Base-by-base conservation (phyloP, 805 yeast genomes). In the Metschnikowia anglica region DNA sequence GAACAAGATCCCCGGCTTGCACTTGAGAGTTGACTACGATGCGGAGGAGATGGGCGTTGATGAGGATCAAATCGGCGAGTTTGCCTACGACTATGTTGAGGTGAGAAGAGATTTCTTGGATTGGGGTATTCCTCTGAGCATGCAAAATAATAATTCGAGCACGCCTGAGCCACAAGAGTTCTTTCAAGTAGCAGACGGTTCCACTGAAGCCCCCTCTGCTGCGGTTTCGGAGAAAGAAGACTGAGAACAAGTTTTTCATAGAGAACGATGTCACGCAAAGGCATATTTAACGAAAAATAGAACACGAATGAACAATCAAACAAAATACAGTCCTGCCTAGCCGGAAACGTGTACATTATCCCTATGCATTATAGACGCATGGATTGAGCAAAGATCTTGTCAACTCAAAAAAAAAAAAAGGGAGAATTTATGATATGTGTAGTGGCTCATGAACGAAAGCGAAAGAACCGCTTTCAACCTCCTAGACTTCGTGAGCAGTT, bases 81-180 rank as follows among this genome's bases (percentile, higher is more conserved):
- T 90, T 67, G 98, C 98, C n/a, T 91, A 91, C 63, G 98, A 91
- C 65, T 91, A 89, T 61, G 97, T 91, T 44, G 99, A 91, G 71
- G 95, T 91, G 11, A 80, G 98, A 66, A 79, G 98, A 62, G 96
- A 90, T 68, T 91, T 83, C 64, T 75, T 82, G 56, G 80, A 75
- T 51, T 73, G 77, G 77, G 68, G 72, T 5, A 39, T 45, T 17
- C 56, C 56, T 11, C 49, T 29, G 45, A 47, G 36, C 20, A 37
- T 27, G 21, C 47, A 40, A 25, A 46, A 51, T 26, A 43, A 33
- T 16, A 32, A 27, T 19, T 23, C 48, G 2, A 21, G 17, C 13
- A 44, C 46, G 11, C 41, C 47, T 12, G 38, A 21, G 26, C 40
- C 41, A 11, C 38, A 33, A 16, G 48, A 45, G 15, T 43, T 43